Evolutionary conservation across 2,329 filamentous ascomycete species (phyloP).

Genomic region (Penicillium freii): DNA sequence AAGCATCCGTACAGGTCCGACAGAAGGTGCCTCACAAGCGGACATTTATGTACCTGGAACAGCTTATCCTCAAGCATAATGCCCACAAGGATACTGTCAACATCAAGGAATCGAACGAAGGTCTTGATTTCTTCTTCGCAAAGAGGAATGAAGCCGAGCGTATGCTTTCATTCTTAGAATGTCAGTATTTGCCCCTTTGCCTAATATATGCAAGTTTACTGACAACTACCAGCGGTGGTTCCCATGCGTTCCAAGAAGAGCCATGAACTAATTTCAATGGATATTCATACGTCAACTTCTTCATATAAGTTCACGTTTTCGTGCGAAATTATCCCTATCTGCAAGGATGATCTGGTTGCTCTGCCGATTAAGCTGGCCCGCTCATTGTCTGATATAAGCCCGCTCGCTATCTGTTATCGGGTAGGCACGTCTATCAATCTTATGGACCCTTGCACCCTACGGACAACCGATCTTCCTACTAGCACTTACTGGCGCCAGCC

Average conservation of each 20-base stretch:
- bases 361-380: slow-evolving; percentile 87
- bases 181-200: not conserved
- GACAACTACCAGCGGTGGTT: not conserved
- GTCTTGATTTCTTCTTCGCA: slow-evolving; percentile 88
- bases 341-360: slow-evolving; percentile 95
- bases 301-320: too few species aligned
- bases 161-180: not conserved
- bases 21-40: slow-evolving; percentile 97
- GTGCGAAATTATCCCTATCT: slow-evolving; percentile 71
- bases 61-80: slow-evolving; percentile 90
- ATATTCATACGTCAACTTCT: slow-evolving; percentile 64
- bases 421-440: slow-evolving; percentile 89
- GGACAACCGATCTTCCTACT: slow-evolving; percentile 80
- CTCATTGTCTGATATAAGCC: slow-evolving; percentile 81
- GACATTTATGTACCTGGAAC: slow-evolving; percentile 79
- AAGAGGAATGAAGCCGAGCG: not conserved
- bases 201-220: not conserved
- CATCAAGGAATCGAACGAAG: slow-evolving; percentile 95
- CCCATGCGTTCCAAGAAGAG: too few species aligned
- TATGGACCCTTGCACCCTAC: slow-evolving; percentile 84
- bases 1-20: slow-evolving; percentile 87
- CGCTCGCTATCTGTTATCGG: slow-evolving; percentile 79
- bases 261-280: slow-evolving; percentile 77
- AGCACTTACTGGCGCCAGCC: slow-evolving; percentile 88
- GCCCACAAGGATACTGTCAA: slow-evolving; percentile 94